Evolutionary conservation across 148 eudicot genomes (phyloP).

Genomic region (Rhododendron molle): DNA sequence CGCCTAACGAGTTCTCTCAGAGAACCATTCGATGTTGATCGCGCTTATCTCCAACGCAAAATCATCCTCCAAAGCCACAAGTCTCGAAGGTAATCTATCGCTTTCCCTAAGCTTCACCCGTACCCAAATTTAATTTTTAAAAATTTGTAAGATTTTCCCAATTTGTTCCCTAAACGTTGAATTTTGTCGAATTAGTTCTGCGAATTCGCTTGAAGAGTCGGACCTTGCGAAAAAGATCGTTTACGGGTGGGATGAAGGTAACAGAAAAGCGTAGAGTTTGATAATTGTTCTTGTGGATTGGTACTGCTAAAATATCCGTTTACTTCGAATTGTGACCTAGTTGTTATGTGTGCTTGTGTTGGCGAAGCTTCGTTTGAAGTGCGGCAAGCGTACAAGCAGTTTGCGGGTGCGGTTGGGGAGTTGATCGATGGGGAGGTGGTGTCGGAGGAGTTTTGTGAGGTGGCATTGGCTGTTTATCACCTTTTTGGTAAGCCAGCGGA

Average conservation of each 20-base stretch:
- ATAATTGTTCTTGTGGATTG: background rate
- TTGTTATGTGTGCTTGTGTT: constrained; percentile 4
- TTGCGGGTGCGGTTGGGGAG: constrained; percentile 70
- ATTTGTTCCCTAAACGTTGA: background rate
- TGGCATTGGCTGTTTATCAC: constrained; percentile 54
- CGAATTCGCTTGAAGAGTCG: constrained; percentile 53
- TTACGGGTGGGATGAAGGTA: constrained; percentile 84
- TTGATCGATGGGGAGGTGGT: constrained; percentile 66
- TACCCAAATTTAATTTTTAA: background rate
- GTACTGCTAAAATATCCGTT: background rate
- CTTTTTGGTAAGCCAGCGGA: constrained; percentile 41
- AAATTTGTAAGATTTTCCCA: background rate
- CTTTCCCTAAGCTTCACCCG: background rate
- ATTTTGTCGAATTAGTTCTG: constrained; percentile 27
- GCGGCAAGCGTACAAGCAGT: constrained; percentile 77
- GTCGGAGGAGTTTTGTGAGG: constrained; percentile 75
- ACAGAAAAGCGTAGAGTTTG: background rate
- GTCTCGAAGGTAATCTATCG: constrained; percentile 43
- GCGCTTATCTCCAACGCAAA: constrained; percentile 83
- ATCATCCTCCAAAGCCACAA: constrained; percentile 50
- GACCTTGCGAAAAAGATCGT: constrained; percentile 69
- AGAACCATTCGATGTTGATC: constrained; percentile 84
- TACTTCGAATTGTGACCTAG: background rate
- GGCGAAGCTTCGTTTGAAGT: constrained; percentile 72
- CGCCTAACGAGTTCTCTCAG: constrained; percentile 79